Evolutionary conservation across 495 filamentous ascomycete genomes (phyloP).

Genomic region (Ramalina intermedia): DNA sequence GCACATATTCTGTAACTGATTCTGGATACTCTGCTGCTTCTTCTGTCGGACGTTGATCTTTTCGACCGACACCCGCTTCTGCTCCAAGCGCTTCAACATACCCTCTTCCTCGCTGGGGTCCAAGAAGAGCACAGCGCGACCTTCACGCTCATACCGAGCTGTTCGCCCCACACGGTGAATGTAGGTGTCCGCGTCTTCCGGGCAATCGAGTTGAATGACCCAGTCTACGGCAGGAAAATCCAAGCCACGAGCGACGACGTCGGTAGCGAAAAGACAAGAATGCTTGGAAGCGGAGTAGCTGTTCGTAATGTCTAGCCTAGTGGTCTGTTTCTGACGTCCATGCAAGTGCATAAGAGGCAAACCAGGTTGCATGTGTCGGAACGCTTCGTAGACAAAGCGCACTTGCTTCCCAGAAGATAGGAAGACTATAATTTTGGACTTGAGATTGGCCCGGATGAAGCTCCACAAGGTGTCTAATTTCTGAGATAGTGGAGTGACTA

Average conservation of each 20-base stretch:
- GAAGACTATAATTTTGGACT: constrained; percentile 87
- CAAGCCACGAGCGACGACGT: constrained; percentile 82
- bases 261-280: constrained; percentile 84
- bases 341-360: constrained; percentile 91
- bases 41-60: constrained; percentile 72
- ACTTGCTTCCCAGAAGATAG: constrained; percentile 92
- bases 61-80: constrained; percentile 77
- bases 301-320: constrained; percentile 70
- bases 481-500: constrained; percentile 64
- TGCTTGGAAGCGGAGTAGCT: constrained; percentile 66
- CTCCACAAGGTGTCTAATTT: constrained; percentile 87
- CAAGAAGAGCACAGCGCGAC: constrained; percentile 79
- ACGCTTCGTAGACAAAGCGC: constrained; percentile 83
- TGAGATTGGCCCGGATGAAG: constrained; percentile 78
- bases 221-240: constrained; percentile 97
- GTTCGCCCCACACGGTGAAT: constrained; percentile 94
- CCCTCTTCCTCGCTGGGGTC: constrained; percentile 82
- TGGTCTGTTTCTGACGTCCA: constrained; percentile 83
- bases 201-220: constrained; percentile 91
- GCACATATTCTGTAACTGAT: constrained; percentile 78
- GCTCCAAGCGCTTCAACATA: constrained; percentile 66
- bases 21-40: constrained; percentile 72
- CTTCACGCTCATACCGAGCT: constrained; percentile 78
- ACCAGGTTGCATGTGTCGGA: constrained; percentile 88
- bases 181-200: constrained; percentile 92